Percentiles rank a stretch among this genome's conserved stretches.
These are phyloP conservation scores for Gymnopus androsaceus DNA, from an alignment of 1,284 basidiomycete genomes.

Conservation along the genomic window DNA sequence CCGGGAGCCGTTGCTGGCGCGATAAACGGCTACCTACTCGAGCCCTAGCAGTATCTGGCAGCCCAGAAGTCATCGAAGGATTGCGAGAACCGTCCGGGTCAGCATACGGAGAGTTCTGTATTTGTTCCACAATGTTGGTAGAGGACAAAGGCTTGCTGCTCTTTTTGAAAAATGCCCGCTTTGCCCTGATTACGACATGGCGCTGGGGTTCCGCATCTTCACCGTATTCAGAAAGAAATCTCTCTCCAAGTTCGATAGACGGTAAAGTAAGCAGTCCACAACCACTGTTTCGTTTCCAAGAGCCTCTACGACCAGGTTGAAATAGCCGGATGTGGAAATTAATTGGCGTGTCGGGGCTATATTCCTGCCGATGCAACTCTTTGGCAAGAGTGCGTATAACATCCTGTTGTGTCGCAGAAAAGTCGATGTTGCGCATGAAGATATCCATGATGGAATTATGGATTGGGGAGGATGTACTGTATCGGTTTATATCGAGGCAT, in stretches of 20 bases:
- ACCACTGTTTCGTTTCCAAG: constrained; percentile 9
- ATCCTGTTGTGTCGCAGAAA: constrained; percentile 11
- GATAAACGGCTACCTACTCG: too few relatives aligned
- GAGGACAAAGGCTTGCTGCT: background rate
- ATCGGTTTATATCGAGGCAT: background rate
- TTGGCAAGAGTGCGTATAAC: constrained; percentile 11
- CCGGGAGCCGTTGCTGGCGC: too few relatives aligned
- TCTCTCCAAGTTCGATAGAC: constrained; percentile 5
- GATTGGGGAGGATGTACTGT: background rate
- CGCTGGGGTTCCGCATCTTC: background rate
- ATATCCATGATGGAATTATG: constrained; percentile 12
- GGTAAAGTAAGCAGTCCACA: constrained; percentile 16
- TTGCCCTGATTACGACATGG: background rate
- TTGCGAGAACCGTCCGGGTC: constrained; percentile 41
- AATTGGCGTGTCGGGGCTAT: constrained; percentile 8
- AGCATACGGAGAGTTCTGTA: constrained; percentile 43
- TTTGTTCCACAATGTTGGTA: constrained; percentile 7
- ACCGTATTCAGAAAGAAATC: constrained; percentile 15
- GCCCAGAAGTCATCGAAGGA: constrained; percentile 18
- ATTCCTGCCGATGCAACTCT: constrained; percentile 10
- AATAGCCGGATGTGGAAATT: constrained; percentile 20
- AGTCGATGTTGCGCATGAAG: constrained; percentile 16
- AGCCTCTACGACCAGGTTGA: constrained; percentile 4
- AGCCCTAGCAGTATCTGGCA: too few relatives aligned
- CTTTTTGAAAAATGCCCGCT: constrained; percentile 4